Conservation (phyloP, 2,329 filamentous ascomycete species). For the Trichoderma sp. region DNA sequence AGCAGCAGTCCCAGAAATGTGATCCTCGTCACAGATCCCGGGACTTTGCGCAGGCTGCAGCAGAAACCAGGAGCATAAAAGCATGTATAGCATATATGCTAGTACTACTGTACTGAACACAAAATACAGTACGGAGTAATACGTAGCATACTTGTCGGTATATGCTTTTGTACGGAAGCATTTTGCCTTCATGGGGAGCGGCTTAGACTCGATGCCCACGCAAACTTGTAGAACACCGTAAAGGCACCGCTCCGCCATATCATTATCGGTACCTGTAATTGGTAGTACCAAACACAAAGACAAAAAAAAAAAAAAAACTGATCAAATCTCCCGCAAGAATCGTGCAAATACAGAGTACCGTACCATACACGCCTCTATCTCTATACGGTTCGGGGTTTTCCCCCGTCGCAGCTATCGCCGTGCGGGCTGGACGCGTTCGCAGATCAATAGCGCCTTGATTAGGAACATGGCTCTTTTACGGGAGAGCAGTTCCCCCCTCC, state of each 20-base stretch:
- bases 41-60: neutral
- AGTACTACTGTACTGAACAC: too few species aligned
- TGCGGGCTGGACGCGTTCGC: neutral
- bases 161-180: neutral
- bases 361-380: too few species aligned
- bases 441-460: neutral
- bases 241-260: neutral
- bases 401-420: neutral
- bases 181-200: neutral
- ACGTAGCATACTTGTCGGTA: neutral
- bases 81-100: too few species aligned
- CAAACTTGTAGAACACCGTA: neutral
- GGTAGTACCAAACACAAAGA: neutral
- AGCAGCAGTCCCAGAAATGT: neutral
- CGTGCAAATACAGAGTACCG: neutral
- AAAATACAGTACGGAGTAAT: neutral
- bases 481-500: neutral
- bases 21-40: constrained; percentile 18
- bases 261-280: too few species aligned
- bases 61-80: neutral
- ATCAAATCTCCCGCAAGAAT: neutral
- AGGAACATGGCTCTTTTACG: neutral
- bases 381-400: too few species aligned
- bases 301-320: too few species aligned
- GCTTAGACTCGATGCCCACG: neutral